A percentile compares a stretch with the other conserved stretches of the same genome.
Evolutionary conservation across 345 rosid species (phyloP).

Genomic region (Melaleuca alternifolia): DNA sequence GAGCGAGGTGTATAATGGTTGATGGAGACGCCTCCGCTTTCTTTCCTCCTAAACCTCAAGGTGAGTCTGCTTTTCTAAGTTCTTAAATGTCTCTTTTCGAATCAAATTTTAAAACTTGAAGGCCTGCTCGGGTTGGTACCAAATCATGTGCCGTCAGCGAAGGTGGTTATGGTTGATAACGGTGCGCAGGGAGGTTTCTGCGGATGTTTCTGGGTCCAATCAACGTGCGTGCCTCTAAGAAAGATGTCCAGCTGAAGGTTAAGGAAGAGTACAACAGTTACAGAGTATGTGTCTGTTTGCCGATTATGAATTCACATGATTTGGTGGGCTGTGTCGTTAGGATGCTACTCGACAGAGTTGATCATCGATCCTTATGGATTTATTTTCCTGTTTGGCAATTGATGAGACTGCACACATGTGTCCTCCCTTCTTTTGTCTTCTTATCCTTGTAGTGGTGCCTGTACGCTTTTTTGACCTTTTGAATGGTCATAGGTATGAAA

Average conservation of each 20-base stretch:
- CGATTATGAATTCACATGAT: background rate
- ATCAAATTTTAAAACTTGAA: background rate
- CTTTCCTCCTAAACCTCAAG: slow-evolving; percentile 67
- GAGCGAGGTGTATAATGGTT: slow-evolving; percentile 51
- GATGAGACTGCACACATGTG: background rate
- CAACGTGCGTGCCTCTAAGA: slow-evolving; percentile 80
- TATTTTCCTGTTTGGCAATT: background rate
- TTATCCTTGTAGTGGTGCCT: background rate
- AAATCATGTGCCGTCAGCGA: background rate
- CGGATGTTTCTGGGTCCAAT: slow-evolving; percentile 91
- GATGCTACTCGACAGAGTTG: background rate
- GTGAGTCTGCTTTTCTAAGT: slow-evolving; percentile 3
- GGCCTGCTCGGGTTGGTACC: background rate
- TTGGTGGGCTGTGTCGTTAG: background rate
- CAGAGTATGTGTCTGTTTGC: slow-evolving; percentile 31
- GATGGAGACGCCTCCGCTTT: slow-evolving; percentile 89
- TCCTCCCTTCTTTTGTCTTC: background rate
- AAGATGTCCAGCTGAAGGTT: slow-evolving; percentile 81
- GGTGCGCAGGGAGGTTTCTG: slow-evolving; percentile 45
- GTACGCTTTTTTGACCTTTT: background rate
- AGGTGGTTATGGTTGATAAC: background rate
- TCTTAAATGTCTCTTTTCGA: background rate
- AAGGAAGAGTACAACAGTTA: slow-evolving; percentile 97
- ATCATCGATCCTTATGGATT: background rate
- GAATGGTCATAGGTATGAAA: background rate